Base-by-base conservation (phyloP, 257 asterid species). In the Nicotiana noctiflora region DNA sequence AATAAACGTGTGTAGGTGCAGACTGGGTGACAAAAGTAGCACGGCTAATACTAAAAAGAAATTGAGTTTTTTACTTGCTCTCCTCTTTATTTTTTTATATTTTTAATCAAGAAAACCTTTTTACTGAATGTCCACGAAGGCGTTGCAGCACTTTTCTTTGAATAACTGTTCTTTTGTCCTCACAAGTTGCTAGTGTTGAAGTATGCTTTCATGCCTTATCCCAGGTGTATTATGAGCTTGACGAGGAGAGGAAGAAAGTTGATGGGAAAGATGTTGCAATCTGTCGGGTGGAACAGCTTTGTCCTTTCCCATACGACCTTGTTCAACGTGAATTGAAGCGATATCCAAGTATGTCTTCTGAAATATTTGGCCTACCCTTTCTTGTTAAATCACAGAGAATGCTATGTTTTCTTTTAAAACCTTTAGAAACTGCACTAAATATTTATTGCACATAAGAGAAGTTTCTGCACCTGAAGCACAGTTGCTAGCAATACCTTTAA, bases 231-330 rank as follows among this genome's bases (percentile, higher is more conserved):
- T 95, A 95, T 72, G 98, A 95, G 85, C 93, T 95, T 81, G 94
- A 92, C 34, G 98, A 95, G 77, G 87, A 84, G 88, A 92, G 99
- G 89, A 91, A 79, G 84, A 90, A 93, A 60, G 86, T 82, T 46
- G 88, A 76, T 10, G 92, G 90, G 76, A 95, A 89, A 81, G 99
- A 95, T 59, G 78, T 95, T 25, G 99, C 99, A 51, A 91, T 95
- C 82, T 93, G 98, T 84, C 86, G 98, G 84, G 97, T 95, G 75
- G 99, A 95, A 85, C 99, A 95, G 85, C 99, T 95, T 79, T 92
- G 92, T 67, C 99, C 99, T 76, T 93, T 95, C 92, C 98, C 98
- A 1, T 93, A 93, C 34, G 91, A 93, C 83, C 98, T 95, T 59
- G 46, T 93, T 82, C 99, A 90, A 79, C 97, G 99, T 81, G 99